phyloP scores from a whole-genome alignment of 441 rosid species.

The Mallotus repandus region DNA sequence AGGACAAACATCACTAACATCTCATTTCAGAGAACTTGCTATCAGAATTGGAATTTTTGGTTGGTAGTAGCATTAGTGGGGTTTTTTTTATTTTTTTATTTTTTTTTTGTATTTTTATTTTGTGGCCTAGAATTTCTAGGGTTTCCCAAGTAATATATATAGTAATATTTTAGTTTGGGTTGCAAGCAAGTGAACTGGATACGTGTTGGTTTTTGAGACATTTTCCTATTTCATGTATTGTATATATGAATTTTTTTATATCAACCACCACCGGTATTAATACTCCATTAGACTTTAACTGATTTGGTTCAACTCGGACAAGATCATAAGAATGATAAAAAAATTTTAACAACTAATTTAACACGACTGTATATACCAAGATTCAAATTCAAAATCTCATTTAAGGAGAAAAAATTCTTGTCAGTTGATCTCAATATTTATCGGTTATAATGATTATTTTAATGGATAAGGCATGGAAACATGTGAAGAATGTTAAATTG shows the following conservation, averaged over 20 bases:
- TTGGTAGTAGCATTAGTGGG: constrained; percentile 28
- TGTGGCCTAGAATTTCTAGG: constrained; percentile 17
- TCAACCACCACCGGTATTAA: too few relatives aligned
- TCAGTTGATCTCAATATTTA: too few relatives aligned
- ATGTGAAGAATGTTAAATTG: constrained; percentile 2
- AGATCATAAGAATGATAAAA: too few relatives aligned
- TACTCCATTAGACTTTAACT: too few relatives aligned
- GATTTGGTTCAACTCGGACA: too few relatives aligned
- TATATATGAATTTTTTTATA: too few relatives aligned
- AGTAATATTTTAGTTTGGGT: not conserved
- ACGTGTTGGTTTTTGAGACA: not conserved
- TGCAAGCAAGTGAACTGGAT: not conserved
- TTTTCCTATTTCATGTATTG: not conserved
- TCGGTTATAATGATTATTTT: too few relatives aligned
- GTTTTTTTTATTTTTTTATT: too few relatives aligned
- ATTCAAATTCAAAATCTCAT: too few relatives aligned
- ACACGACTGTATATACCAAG: too few relatives aligned
- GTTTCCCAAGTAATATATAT: not conserved
- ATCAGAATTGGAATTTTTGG: not conserved
- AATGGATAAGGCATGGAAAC: not conserved
- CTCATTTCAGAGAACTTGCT: not conserved
- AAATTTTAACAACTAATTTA: too few relatives aligned
- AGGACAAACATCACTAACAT: constrained; percentile 12
- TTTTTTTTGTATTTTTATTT: not conserved
- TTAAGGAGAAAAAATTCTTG: too few relatives aligned